These are phyloP conservation scores for Tolypocladium ophioglossoides DNA, from an alignment of 2,329 filamentous ascomycete genomes.

Conservation along the genomic window DNA sequence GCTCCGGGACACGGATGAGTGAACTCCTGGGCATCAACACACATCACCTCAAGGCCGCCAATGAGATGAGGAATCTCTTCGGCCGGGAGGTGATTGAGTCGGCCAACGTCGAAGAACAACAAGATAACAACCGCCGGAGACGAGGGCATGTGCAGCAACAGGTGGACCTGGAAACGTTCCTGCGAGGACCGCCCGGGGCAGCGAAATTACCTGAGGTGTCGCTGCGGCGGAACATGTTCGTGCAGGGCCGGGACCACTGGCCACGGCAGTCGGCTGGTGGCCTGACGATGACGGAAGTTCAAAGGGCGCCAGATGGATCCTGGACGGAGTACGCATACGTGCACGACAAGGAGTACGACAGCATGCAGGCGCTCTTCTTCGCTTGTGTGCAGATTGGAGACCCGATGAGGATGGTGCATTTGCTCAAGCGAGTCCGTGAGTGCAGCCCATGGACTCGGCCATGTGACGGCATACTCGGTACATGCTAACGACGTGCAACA, in stretches of 20 bases:
- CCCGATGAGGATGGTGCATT: slow-evolving; percentile 68
- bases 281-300: slow-evolving; percentile 62
- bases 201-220: slow-evolving; percentile 61
- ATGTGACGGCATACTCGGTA: background rate
- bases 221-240: slow-evolving; percentile 68
- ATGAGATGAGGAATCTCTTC: slow-evolving; percentile 71
- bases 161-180: slow-evolving; percentile 46
- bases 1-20: slow-evolving; percentile 18
- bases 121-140: slow-evolving; percentile 25
- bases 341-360: slow-evolving; percentile 65
- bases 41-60: slow-evolving; percentile 70
- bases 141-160: slow-evolving; percentile 31
- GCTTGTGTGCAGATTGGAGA: slow-evolving; percentile 73
- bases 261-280: slow-evolving; percentile 70
- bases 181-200: slow-evolving; percentile 41
- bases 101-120: slow-evolving; percentile 37
- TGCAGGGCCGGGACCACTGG: slow-evolving; percentile 83
- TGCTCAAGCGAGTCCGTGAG: slow-evolving; percentile 41
- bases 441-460: slow-evolving; percentile 2
- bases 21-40: slow-evolving; percentile 42
- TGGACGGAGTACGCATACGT: slow-evolving; percentile 63
- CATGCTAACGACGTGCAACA: slow-evolving; percentile 12
- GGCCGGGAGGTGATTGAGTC: slow-evolving; percentile 47
- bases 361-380: slow-evolving; percentile 67
- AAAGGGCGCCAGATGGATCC: slow-evolving; percentile 36